Percentiles rank a stretch among this genome's conserved stretches.
phyloP scores from a whole-genome alignment of 495 filamentous ascomycete species.

The Penicilliopsis zonata region DNA sequence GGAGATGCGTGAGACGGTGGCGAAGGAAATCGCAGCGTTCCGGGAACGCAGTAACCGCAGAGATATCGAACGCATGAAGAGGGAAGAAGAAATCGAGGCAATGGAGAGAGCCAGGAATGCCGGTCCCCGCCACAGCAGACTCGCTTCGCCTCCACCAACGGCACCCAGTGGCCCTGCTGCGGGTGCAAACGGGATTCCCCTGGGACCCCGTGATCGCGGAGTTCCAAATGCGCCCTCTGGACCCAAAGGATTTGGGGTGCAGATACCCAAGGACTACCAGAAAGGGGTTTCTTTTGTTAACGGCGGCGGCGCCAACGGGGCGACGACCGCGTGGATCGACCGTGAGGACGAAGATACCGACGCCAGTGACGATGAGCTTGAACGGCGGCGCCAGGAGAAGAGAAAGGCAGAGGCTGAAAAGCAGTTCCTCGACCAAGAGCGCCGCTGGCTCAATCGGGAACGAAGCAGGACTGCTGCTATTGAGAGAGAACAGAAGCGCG shows the following conservation, averaged over 20 bases:
- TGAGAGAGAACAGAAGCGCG: constrained; percentile 68
- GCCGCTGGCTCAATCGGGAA: constrained; percentile 84
- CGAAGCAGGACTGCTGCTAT: constrained; percentile 70
- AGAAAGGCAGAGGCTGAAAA: constrained; percentile 66
- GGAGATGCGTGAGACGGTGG: constrained; percentile 94
- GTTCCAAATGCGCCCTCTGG: constrained; percentile 71
- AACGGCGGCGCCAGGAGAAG: constrained; percentile 58
- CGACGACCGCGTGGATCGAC: constrained; percentile 34
- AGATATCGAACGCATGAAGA: constrained; percentile 74
- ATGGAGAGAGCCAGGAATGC: constrained; percentile 65
- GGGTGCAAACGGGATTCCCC: constrained; percentile 69
- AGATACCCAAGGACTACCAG: constrained; percentile 67
- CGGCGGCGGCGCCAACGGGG: constrained; percentile 57
- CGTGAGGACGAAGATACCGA: constrained; percentile 82
- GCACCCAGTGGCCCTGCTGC: constrained; percentile 61
- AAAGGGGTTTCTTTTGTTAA: constrained; percentile 83
- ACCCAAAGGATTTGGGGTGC: constrained; percentile 57
- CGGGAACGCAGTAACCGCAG: constrained; percentile 76
- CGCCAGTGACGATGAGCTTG: constrained; percentile 77
- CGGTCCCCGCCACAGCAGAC: constrained; percentile 52
- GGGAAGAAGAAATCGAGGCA: constrained; percentile 87
- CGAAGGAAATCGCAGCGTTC: constrained; percentile 89
- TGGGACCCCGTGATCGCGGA: constrained; percentile 65
- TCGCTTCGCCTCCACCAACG: constrained; percentile 55
- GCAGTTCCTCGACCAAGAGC: constrained; percentile 72